Evolutionary conservation across 2,329 filamentous ascomycete species (phyloP), one percentile per base, ranked within the genome.

Genomic region (Colletotrichum lupini): DNA sequence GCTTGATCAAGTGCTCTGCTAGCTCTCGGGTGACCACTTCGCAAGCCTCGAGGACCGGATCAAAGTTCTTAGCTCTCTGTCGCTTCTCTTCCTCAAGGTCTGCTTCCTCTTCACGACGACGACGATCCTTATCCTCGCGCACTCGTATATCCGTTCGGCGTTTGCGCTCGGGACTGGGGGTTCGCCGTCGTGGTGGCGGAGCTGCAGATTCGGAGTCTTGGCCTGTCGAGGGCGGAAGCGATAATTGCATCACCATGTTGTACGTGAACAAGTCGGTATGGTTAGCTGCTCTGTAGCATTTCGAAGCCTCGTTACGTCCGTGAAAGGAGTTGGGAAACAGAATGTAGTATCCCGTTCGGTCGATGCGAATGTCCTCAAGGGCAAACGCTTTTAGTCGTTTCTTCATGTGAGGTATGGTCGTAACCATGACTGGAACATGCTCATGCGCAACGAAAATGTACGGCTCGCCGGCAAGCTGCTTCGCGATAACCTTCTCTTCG

Each of bases 71-170:
- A 22, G 95, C 95, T 65, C 96, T 88, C 77, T 96, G 93, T 79
- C 91, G 92, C 85, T 97, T 98, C 81, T 98, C 96, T 76, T 97
- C 93, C 79, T 98, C 95, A 8, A 96, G 80, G 79, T 98, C 96
- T 61, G 92, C 89, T 75, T 94, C 94, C 56, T 95, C 92, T 79
- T 98, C 94, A 60, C 89, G 91, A 67, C 90, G 90, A 57, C 84
- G 84, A 69, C 91, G 90, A 69, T 92, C 91, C 68, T 88, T 87
- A 74, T 96, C 92, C 52, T 92, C 92, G 77, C 90, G 89, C 69
- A 90, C 88, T 74, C 88, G 87, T 75, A 84, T 76, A 72, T 89
- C 86, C 60, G 83, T 81, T 62, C 78, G 65, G 12, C 71, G 74
- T 76, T 80, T 77, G 68, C 81, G 78, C 35, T 84, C 82, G 3